Base-by-base conservation (phyloP, 176 grass and related monocot genomes). In the Zea luxurians region DNA sequence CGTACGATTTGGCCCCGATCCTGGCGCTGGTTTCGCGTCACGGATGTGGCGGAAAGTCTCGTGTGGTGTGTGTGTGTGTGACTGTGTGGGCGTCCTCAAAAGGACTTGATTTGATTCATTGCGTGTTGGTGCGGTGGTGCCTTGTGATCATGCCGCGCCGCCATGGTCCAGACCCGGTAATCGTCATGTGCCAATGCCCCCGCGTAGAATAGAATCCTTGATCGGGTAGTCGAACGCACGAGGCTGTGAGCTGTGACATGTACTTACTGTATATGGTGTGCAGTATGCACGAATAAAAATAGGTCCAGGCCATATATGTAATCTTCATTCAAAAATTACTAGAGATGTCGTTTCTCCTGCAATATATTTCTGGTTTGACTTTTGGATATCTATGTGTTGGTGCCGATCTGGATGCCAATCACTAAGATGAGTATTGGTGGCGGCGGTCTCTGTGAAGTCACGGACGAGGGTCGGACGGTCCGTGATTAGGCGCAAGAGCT, bases 81-180 rank as follows among this genome's bases (percentile, higher is more conserved):
- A 27, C 27, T 27, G 27, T 27, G 27, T 27, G 27, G 27, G 27
- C 27, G 27, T 27, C 27, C 27, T 27, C 27, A 27, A 27, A 27
- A 17, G 4, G 13, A 55, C 5, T 36, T 20, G 55, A 58, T 59
- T 42, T 21, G 71, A 41, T 66, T 20, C 78, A 10, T 62, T 48
- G 54, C 34, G 78, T 60, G 74, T 42, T 8, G 15, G 66, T 42
- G 42, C 43, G 67, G 18, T 48, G 66, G 17, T 43, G 35, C 62
- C 6, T 18, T 27, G 0, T 10, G n/a, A 43, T 34, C 37, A 7
- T 8, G 78, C 38, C 37, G 4, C 47, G 8, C 21, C 13, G 21
- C 4, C 8, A 70, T 83, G 80, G 71, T 83, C 80, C 79, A 81
- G 37, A 73, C 6, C 68, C 36, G 58, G 37, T 70, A 58, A 58